phyloP scores from a whole-genome alignment of 306 rosid genomes.

The Quillaja saponaria region DNA sequence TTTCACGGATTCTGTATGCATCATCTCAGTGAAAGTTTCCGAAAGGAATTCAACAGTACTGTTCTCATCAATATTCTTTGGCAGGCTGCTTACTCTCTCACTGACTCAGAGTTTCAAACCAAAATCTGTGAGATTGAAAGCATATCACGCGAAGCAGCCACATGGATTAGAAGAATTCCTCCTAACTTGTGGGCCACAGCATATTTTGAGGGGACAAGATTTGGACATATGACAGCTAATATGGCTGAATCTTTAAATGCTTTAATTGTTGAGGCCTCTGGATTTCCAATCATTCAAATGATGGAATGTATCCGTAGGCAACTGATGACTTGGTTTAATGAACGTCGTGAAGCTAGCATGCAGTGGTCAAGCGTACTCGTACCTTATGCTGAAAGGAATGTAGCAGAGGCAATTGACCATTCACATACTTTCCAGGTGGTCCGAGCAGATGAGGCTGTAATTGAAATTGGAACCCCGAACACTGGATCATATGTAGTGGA shows the following conservation, averaged over 20 bases:
- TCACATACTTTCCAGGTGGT: constrained; percentile 40
- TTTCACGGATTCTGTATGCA: constrained; percentile 60
- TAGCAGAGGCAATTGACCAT: constrained; percentile 42
- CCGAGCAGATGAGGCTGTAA: constrained; percentile 46
- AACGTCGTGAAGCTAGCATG: constrained; percentile 57
- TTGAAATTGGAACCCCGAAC: constrained; percentile 44
- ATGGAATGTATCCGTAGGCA: constrained; percentile 56
- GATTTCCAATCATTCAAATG: constrained; percentile 58
- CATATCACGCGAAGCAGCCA: constrained; percentile 52
- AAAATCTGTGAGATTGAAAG: constrained; percentile 46
- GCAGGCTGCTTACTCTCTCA: constrained; percentile 58
- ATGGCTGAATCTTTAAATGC: constrained; percentile 41
- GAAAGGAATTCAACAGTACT: constrained; percentile 47
- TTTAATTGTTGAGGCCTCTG: constrained; percentile 55
- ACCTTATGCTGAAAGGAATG: constrained; percentile 47
- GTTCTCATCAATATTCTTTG: constrained; percentile 45
- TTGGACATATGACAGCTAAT: constrained; percentile 55
- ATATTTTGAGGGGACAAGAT: constrained; percentile 53
- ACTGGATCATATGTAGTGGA: constrained; percentile 48
- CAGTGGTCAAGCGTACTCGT: constrained; percentile 57
- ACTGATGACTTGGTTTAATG: constrained; percentile 60
- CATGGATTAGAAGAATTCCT: constrained; percentile 49
- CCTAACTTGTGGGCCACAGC: constrained; percentile 57
- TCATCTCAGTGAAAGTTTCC: constrained; percentile 49
- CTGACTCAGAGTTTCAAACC: constrained; percentile 40